Conservation (phyloP, 495 filamentous ascomycete genomes). For the Aspergillus diversus region DNA sequence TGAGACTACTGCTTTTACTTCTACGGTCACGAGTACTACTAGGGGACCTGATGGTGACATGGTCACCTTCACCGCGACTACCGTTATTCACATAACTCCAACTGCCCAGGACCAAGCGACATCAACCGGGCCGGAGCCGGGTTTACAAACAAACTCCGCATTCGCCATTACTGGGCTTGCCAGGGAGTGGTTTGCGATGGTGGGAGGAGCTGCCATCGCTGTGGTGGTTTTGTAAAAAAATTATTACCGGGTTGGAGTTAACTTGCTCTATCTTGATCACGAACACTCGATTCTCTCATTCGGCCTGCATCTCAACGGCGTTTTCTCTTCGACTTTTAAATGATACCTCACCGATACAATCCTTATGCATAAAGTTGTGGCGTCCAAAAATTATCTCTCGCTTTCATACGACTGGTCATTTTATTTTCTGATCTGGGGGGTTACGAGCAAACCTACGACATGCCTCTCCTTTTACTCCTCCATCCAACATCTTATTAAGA, state of each 20-base stretch:
- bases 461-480: slow-evolving; percentile 1
- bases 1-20: slow-evolving; percentile 35
- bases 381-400: slow-evolving; percentile 9
- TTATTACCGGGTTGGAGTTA: neutral
- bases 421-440: too few relatives aligned
- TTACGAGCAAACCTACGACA: slow-evolving; percentile 1
- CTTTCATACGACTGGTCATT: neutral
- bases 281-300: neutral
- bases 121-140: slow-evolving; percentile 33
- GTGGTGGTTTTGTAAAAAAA: slow-evolving; percentile 42
- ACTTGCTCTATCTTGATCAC: too few relatives aligned
- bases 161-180: slow-evolving; percentile 34
- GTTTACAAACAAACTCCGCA: slow-evolving; percentile 48
- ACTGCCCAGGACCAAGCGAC: slow-evolving; percentile 31
- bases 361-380: slow-evolving; percentile 13
- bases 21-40: slow-evolving; percentile 34
- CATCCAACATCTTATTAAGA: slow-evolving; percentile 1
- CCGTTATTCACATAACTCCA: slow-evolving; percentile 43
- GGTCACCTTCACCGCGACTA: slow-evolving; percentile 52
- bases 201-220: slow-evolving; percentile 46
- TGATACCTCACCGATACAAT: slow-evolving; percentile 16
- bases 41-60: slow-evolving; percentile 56
- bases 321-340: slow-evolving; percentile 3
- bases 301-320: slow-evolving; percentile 8
- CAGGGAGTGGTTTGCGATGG: slow-evolving; percentile 47